phyloP scores from a whole-genome alignment of 768 basidiomycete genomes.

The Russula lepida region DNA sequence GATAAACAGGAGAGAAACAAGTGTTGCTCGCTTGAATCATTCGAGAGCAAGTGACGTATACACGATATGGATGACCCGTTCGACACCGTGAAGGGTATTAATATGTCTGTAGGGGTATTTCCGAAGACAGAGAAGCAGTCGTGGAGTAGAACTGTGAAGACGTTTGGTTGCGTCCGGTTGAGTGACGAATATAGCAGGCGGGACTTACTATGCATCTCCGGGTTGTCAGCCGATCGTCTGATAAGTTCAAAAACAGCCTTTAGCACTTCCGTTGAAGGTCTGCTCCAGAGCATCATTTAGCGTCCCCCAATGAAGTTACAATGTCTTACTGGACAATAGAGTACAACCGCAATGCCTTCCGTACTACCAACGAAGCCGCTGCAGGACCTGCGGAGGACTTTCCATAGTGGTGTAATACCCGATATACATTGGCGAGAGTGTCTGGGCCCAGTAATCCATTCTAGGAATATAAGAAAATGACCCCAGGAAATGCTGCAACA shows the following conservation, averaged over 20 bases:
- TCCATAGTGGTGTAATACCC: neutral
- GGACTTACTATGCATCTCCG: slow-evolving; percentile 7
- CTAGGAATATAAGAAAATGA: slow-evolving; percentile 3
- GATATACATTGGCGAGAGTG: neutral
- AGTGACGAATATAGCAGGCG: neutral
- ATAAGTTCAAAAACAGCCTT: slow-evolving; percentile 9
- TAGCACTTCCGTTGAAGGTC: slow-evolving; percentile 14
- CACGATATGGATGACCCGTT: slow-evolving; percentile 30
- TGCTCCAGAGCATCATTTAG: neutral
- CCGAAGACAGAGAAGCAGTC: slow-evolving; percentile 15
- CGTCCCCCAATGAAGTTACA: neutral
- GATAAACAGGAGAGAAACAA: slow-evolving; percentile 58
- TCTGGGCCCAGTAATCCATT: slow-evolving; percentile 13
- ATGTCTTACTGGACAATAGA: slow-evolving; percentile 9
- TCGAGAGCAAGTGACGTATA: slow-evolving; percentile 54
- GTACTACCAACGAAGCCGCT: slow-evolving; percentile 3
- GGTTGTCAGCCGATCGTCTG: slow-evolving; percentile 3
- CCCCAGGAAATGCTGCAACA: neutral
- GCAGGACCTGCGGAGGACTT: slow-evolving; percentile 1
- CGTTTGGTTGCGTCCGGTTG: neutral
- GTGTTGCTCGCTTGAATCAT: slow-evolving; percentile 52
- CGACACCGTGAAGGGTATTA: slow-evolving; percentile 1
- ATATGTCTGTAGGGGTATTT: slow-evolving; percentile 10
- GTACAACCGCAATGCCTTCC: slow-evolving; percentile 14
- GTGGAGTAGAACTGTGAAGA: slow-evolving; percentile 3